Base-by-base conservation (phyloP, 2,329 filamentous ascomycete species). In the Aaosphaeria arxii region DNA sequence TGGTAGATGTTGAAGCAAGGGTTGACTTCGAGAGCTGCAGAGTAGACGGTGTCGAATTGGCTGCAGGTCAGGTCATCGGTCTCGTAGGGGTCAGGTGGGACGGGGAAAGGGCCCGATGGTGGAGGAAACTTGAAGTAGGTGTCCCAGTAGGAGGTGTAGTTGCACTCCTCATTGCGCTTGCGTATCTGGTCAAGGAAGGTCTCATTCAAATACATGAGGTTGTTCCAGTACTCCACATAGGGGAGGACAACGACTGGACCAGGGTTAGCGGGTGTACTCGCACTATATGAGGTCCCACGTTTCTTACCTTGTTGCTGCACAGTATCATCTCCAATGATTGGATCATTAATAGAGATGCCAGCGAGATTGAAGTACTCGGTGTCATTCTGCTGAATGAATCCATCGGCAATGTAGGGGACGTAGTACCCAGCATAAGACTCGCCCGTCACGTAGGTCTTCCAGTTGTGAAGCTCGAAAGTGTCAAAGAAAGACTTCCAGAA, bases 401-500 rank as follows among this genome's bases (percentile, higher is more conserved):
- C 74, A 32, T 76, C 74, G 1, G 79, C 77, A 47, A 83, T 81
- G 61, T 83, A 82, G 0, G 80, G 79, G 4, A 81, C 76, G 54
- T 82, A 83, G 53, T 66, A 69, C 11, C 87, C 78, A 4, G 75
- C 78, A 35, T 51, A 51, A 6, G 38, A 75, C 54, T 83, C 79
- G 46, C 80, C 79, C 3, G 79, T 77, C 30, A 82, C 59, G 54
- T 80, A 82, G 1, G 80, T 75, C 53, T 79, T 78, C 58, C 72
- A 75, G n/a, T 73, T 73, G 28, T 78, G 70, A 47, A 80, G 61
- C n/a, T 73, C 72, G 56, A 84, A 84, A 5, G 74, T 74, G 32
- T 79, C 71, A 38, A 81, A 64, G 55, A 83, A 83, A 52, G 80
- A 79, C 65, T 77, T 76, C 69, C 70, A 78, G 59, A 78, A 80